phyloP scores from a whole-genome alignment of 2,329 filamentous ascomycete genomes.

The Knoxdaviesia proteae region DNA sequence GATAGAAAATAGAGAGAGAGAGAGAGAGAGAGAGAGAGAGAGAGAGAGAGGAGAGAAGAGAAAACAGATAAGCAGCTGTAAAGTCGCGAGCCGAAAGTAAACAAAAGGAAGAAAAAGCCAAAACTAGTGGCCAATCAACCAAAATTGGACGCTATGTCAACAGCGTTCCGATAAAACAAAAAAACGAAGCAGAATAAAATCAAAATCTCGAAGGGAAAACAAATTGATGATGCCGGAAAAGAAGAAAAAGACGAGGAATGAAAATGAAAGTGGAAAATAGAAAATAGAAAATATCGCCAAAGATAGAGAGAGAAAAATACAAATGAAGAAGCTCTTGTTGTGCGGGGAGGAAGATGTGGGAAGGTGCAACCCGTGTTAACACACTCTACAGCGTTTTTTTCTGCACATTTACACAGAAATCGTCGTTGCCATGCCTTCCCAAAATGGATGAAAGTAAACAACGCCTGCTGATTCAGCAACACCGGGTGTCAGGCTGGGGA shows the following conservation, averaged over 20 bases:
- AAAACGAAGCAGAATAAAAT: neutral
- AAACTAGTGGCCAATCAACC: neutral
- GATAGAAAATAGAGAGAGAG: neutral
- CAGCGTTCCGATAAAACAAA: no score
- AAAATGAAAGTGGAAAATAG: neutral
- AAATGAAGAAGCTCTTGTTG: neutral
- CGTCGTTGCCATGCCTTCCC: neutral
- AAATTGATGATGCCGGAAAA: neutral
- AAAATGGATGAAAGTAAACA: neutral
- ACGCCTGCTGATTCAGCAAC: neutral
- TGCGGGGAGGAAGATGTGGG: neutral
- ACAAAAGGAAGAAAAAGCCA: neutral
- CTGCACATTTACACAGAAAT: neutral
- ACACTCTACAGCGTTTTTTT: neutral
- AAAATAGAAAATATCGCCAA: slow-evolving; percentile 1
- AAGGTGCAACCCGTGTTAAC: neutral
- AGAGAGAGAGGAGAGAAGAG: neutral
- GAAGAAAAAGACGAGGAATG: slow-evolving; percentile 3
- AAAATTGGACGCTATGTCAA: no score
- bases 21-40: neutral
- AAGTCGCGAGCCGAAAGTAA: neutral
- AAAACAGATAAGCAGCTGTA: neutral
- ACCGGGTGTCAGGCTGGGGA: no score
- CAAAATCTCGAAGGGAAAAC: neutral
- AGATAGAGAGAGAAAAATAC: slow-evolving; percentile 4